These are phyloP conservation scores for Diaporthe velutina DNA, from an alignment of 2,329 filamentous ascomycete species.

Conservation along the genomic window DNA sequence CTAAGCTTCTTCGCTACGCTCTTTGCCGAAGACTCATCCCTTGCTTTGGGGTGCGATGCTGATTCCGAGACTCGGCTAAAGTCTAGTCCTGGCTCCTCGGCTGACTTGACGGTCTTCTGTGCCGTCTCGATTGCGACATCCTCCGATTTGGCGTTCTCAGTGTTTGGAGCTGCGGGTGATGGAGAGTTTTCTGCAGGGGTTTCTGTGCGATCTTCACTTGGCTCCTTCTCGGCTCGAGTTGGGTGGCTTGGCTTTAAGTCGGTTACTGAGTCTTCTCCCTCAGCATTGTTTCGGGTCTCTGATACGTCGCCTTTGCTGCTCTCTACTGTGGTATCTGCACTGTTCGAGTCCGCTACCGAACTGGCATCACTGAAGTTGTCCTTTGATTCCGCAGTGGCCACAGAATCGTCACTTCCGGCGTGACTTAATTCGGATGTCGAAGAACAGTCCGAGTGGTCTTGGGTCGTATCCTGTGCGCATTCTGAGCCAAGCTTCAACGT, in stretches of 20 bases:
- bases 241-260: neutral
- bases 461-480: neutral
- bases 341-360: neutral
- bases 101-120: neutral
- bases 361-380: neutral
- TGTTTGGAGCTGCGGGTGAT: neutral
- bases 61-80: slow-evolving; percentile 26
- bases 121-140: neutral
- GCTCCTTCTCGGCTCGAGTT: neutral
- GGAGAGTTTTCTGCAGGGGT: neutral
- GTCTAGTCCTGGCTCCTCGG: neutral
- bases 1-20: slow-evolving; percentile 11
- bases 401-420: neutral
- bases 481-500: neutral
- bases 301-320: neutral
- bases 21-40: neutral
- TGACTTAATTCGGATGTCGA: slow-evolving; percentile 1
- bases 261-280: neutral
- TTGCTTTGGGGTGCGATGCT: neutral
- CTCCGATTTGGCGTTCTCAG: neutral
- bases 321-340: neutral
- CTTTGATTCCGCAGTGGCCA: neutral
- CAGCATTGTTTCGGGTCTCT: neutral
- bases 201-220: neutral
- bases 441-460: slow-evolving; percentile 2